These are phyloP conservation scores for Scutellaria baicalensis DNA, from an alignment of 257 asterid species.

Conservation along the genomic window DNA sequence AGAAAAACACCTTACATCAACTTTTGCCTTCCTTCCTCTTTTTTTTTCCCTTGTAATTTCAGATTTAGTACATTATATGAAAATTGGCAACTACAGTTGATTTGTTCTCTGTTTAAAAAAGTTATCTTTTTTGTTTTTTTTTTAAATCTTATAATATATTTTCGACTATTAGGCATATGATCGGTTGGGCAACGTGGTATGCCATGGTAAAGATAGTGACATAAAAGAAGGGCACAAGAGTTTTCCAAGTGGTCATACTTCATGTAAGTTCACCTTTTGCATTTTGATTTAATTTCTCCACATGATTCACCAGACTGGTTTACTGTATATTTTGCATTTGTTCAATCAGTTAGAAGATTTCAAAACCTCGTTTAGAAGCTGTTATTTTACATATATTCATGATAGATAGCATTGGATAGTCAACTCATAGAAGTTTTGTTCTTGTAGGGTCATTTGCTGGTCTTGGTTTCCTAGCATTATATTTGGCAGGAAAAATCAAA, in stretches of 20 bases:
- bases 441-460: conserved; percentile 89
- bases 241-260: conserved; percentile 92
- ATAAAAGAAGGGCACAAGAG: conserved; percentile 93
- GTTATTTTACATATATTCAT: too few species aligned
- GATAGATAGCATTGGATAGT: background rate
- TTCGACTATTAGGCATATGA: conserved; percentile 40
- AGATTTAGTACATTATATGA: background rate
- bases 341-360: background rate
- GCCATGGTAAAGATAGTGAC: conserved; percentile 65
- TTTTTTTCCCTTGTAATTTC: too few species aligned
- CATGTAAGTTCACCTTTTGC: conserved; percentile 42
- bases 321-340: background rate
- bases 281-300: background rate
- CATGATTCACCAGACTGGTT: background rate
- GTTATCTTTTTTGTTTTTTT: background rate
- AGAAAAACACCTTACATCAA: background rate
- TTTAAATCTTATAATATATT: background rate
- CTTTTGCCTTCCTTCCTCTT: background rate
- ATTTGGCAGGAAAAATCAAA: conserved; percentile 79
- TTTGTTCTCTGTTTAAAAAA: background rate
- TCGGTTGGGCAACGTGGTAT: conserved; percentile 55
- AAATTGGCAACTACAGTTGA: background rate
- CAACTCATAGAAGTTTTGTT: background rate
- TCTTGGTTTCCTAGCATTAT: conserved; percentile 64
- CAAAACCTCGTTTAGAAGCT: too few species aligned